Evolutionary conservation across 176 grass and related monocot species (phyloP), one percentile per base, ranked within the genome.

Genomic region (Musa acuminata): DNA sequence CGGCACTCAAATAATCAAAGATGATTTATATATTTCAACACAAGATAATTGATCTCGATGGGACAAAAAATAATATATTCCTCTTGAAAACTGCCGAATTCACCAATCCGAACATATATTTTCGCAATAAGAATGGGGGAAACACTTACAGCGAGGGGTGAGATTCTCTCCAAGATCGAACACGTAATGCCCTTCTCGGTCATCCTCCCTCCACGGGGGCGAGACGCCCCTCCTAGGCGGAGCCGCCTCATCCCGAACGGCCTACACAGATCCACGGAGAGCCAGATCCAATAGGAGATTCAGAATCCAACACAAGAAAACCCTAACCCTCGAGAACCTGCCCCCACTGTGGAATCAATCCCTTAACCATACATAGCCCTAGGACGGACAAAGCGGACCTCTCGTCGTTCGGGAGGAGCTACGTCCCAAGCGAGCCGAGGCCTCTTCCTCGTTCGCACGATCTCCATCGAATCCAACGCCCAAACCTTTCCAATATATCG

Each of bases 151-250:
- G 84, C 90, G 87, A n/a, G 85, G 87, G 52, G 87, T 85, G 72
- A 97, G 89, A 77, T 97, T 97, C 77, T 97, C 93, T 74, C 93
- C 93, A 29, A 97, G 90, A 75, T 92, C 85, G 77, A 92, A 96
- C 22, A 92, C 85, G 76, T 90, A 97, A 77, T 97, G 93, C 8
- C 93, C 93, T 64, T 92, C 90, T 17, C 87, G 90, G 69, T 97
- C 89, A 26, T 88, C 93, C 19, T 90, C 90, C 69, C 90, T 86
- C 89, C 87, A 87, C 7, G 85, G 87, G 51, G 93, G 90, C 62
- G 93, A 92, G 13, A 58, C 89, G 58, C 59, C 85, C 79, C 83
- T 92, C 52, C 82, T 72, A 35, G 69, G 76, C 90, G 77, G 83
- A 72, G 69, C 78, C 67, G 60, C 58, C 64, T 49, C 77, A 53